Conservation (phyloP, 352 stramenopile genomes). For the Phytophthora megakarya region DNA sequence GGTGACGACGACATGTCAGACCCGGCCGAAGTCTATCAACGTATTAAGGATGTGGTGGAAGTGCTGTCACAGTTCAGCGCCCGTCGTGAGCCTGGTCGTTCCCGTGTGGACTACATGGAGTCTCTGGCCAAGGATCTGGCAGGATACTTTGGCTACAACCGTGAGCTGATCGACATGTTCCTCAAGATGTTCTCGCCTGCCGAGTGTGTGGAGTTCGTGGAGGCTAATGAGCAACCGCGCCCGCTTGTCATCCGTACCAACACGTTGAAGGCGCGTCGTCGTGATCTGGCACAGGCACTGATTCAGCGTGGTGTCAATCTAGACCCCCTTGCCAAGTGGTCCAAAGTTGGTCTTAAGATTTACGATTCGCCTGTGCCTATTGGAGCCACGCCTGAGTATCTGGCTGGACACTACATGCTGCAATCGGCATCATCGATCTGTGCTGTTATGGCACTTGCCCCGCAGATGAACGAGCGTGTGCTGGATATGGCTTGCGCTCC, state of each 20-base stretch:
- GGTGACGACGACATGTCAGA: constrained; percentile 60
- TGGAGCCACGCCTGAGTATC: constrained; percentile 99
- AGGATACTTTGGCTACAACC: constrained; percentile 98
- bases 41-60: constrained; percentile 94
- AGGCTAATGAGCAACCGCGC: constrained; percentile 97
- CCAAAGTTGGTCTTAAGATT: constrained; percentile 99
- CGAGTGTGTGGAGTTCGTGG: constrained; percentile 98
- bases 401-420: constrained; percentile 99
- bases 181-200: constrained; percentile 97
- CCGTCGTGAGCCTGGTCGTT: constrained; percentile 90
- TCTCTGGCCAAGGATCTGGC: constrained; percentile 92
- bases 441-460: constrained; percentile 97
- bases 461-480: constrained; percentile 96
- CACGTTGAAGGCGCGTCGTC: constrained; percentile 98
- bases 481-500: constrained; percentile 99
- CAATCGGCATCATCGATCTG: constrained; percentile 98
- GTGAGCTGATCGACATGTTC: constrained; percentile 97
- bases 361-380: constrained; percentile 98
- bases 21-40: constrained; percentile 90
- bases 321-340: constrained; percentile 98
- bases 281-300: constrained; percentile 97
- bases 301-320: constrained; percentile 99
- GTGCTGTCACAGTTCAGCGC: constrained; percentile 96
- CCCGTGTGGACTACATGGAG: constrained; percentile 96
- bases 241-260: constrained; percentile 99